Evolutionary conservation across 2,329 filamentous ascomycete genomes (phyloP).

Genomic region (Arthrobotrys sinensis): DNA sequence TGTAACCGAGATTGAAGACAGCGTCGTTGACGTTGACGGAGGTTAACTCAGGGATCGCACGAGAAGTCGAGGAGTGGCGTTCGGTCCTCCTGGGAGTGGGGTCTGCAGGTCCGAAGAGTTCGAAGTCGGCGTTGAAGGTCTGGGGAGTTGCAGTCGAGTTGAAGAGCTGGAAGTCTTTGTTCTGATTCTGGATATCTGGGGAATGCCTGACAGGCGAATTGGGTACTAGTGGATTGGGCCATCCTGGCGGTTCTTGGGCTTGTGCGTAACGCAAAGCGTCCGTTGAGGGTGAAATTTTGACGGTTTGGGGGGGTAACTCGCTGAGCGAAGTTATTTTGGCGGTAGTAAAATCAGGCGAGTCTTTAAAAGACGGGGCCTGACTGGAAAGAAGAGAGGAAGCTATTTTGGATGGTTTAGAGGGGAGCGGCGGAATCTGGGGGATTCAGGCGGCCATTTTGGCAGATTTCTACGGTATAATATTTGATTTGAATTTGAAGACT

Average conservation of each 20-base stretch:
- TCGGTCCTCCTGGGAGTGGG: conserved; percentile 11
- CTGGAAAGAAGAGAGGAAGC: conserved; percentile 12
- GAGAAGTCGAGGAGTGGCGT: conserved; percentile 40
- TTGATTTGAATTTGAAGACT: conserved; percentile 8
- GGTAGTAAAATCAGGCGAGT: conserved; percentile 51
- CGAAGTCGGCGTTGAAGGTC: conserved; percentile 59
- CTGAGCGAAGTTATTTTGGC: conserved; percentile 60
- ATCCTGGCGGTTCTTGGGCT: conserved; percentile 61
- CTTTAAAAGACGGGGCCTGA: conserved; percentile 55
- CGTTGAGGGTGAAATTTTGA: conserved; percentile 61
- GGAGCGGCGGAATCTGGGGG: conserved; percentile 4
- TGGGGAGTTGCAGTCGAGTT: conserved; percentile 2
- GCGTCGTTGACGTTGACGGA: conserved; percentile 33
- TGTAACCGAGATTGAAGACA: conserved; percentile 60
- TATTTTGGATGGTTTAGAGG: conserved; percentile 43
- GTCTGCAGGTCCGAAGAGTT: conserved; percentile 58
- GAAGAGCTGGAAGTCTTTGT: conserved; percentile 32
- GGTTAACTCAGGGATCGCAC: conserved; percentile 41
- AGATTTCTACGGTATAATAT: background rate
- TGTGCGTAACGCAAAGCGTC: conserved; percentile 60
- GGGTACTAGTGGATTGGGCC: conserved; percentile 49
- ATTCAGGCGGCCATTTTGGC: conserved; percentile 56
- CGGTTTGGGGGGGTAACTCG: conserved; percentile 54
- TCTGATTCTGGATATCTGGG: conserved; percentile 8
- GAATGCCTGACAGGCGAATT: conserved; percentile 46